Base-by-base conservation (phyloP, 768 basidiomycete genomes). In the Amanita phalloides region DNA sequence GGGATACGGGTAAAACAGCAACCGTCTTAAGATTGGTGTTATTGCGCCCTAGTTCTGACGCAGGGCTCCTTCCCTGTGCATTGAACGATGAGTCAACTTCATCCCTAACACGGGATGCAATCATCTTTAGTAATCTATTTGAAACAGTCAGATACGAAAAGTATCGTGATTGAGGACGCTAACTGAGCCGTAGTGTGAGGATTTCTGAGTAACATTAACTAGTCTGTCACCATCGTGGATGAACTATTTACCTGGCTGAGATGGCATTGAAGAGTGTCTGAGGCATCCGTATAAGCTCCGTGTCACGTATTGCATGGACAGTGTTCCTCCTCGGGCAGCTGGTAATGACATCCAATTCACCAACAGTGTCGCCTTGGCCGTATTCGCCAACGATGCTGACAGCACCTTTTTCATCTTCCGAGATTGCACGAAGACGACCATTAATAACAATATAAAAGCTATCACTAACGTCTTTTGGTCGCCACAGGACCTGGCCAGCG, bases 371-470 rank as follows among this genome's bases (percentile, higher is more conserved):
- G 8, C 93, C 94, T 66, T 97, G 94, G 36, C 96, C 96, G 60
- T 95, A 95, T 70, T 99, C 96, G 6, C 83, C 90, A 2, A 86
- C 74, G 45, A 97, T 93, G 8, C 78, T 78, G 35, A 95, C 83
- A 33, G 76, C 81, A 4, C 88, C 90, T 26, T 71, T 75, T 25
- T 86, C 82, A 21, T 79, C 80, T 60, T 97, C 93, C 11, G 80
- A 76, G 54, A 98, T 85, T 2, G 92, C 89, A 55, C 96, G 82
- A 14, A 99, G 70, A 58, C 96, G 92, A 45, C 96, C 96, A 62
- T 98, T 95, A 63, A 95, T 90, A 55, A 95, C 96, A 54, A 99
- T 96, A 64, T 96, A 98, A 67, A 98, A 97, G 59, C 92, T 94
- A 61, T 97, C 90, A 56, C 94, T 92, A 44, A 70, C 71, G 54